These are phyloP conservation scores for Olyra latifolia DNA, from an alignment of 176 grass and related monocot species.

Conservation along the genomic window DNA sequence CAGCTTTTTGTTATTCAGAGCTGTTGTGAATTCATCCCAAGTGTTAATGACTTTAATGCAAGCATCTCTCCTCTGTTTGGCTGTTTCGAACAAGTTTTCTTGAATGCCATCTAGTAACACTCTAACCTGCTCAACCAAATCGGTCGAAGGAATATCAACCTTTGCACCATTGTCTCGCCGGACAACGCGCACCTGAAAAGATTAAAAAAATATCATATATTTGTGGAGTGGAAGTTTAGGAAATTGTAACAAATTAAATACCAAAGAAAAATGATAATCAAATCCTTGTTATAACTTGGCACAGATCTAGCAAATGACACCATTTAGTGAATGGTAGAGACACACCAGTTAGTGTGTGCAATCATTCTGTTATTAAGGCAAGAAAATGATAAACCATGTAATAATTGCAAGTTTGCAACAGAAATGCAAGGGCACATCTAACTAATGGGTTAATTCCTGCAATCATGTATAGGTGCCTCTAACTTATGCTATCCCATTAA, in stretches of 20 bases:
- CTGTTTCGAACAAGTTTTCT: constrained; percentile 70
- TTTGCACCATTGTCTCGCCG: constrained; percentile 85
- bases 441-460: not conserved
- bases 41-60: constrained; percentile 69
- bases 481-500: not conserved
- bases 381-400: not conserved
- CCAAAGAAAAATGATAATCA: not conserved
- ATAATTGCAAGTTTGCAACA: too few relatives aligned
- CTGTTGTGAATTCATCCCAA: constrained; percentile 80
- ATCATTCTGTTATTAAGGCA: constrained; percentile 2
- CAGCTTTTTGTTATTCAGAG: constrained; percentile 68
- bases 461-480: not conserved
- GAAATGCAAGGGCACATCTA: too few relatives aligned
- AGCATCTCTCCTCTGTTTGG: constrained; percentile 84
- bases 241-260: constrained; percentile 6
- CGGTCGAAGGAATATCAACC: constrained; percentile 58
- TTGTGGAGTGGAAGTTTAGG: not conserved
- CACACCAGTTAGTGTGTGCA: not conserved
- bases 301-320: not conserved
- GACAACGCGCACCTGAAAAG: constrained; percentile 71
- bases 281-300: not conserved
- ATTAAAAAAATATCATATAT: not conserved
- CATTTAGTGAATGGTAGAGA: not conserved
- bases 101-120: constrained; percentile 61
- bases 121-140: constrained; percentile 69